Evolutionary conservation across 192 early-diverging fungal genomes (phyloP).

Genomic region (Gamsiella multidivaricata): DNA sequence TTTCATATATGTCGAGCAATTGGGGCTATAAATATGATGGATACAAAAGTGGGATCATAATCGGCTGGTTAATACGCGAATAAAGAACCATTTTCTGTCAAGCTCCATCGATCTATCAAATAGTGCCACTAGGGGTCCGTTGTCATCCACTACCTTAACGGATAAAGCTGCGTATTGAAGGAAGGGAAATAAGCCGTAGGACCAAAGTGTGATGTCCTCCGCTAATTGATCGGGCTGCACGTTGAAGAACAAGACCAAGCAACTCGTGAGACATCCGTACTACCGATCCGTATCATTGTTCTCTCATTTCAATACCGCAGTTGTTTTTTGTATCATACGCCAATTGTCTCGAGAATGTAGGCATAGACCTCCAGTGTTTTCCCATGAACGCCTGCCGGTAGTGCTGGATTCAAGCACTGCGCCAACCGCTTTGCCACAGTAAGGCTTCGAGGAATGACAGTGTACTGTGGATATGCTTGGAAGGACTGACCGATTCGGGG

Average conservation of each 20-base stretch:
- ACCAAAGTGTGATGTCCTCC: constrained; percentile 87
- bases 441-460: constrained; percentile 84
- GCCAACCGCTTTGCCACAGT: constrained; percentile 91
- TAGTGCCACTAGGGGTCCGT: not conserved
- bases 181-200: constrained; percentile 92
- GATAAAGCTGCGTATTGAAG: constrained; percentile 83
- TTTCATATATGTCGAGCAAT: constrained; percentile 81
- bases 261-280: not conserved
- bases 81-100: not conserved
- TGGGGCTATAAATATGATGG: constrained; percentile 67
- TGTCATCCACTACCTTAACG: constrained; percentile 71
- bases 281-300: not conserved
- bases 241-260: constrained; percentile 10
- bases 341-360: constrained; percentile 78
- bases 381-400: constrained; percentile 95
- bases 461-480: constrained; percentile 79
- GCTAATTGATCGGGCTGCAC: constrained; percentile 75
- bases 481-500: constrained; percentile 65
- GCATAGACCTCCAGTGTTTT: constrained; percentile 91
- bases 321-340: constrained; percentile 54
- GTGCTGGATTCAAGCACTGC: constrained; percentile 93
- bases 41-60: not conserved
- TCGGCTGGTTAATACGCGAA: not conserved
- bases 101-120: no score
- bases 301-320: not conserved